A percentile compares a stretch with the other conserved stretches of the same genome.
Conservation (phyloP, 345 rosid genomes). For the Balakata baccata region DNA sequence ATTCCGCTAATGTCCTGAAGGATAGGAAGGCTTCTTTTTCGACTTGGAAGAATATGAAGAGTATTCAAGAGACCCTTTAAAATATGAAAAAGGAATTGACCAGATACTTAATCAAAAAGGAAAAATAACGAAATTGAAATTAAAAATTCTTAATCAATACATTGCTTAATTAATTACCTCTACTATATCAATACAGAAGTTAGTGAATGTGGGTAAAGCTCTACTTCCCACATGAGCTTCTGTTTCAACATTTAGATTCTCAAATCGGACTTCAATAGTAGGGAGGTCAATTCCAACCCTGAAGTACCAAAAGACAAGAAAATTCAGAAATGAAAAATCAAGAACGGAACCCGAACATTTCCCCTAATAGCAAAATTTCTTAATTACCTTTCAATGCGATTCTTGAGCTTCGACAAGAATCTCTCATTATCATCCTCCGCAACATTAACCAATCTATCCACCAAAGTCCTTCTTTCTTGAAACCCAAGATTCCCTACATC, state of each 20-base stretch:
- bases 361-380: neutral
- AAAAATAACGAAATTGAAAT: neutral
- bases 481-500: slow-evolving; percentile 28
- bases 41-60: slow-evolving; percentile 41
- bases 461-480: slow-evolving; percentile 13
- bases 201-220: slow-evolving; percentile 59
- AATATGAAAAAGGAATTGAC: neutral
- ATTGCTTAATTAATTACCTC: slow-evolving; percentile 41
- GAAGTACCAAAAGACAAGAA: slow-evolving; percentile 8
- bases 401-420: slow-evolving; percentile 23
- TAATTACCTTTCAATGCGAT: slow-evolving; percentile 18
- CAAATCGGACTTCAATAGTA: slow-evolving; percentile 48
- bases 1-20: slow-evolving; percentile 66
- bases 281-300: slow-evolving; percentile 54
- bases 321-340: neutral
- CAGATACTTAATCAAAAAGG: neutral
- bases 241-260: slow-evolving; percentile 47
- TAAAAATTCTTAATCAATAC: neutral
- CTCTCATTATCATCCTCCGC: slow-evolving; percentile 21
- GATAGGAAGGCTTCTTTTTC: slow-evolving; percentile 49
- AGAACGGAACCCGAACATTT: neutral
- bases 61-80: slow-evolving; percentile 27
- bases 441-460: slow-evolving; percentile 18
- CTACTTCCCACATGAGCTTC: slow-evolving; percentile 63
- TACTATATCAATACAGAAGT: slow-evolving; percentile 40